Evolutionary conservation across 345 rosid species (phyloP), one percentile per base, ranked within the genome.

Genomic region (Citrus australasica): DNA sequence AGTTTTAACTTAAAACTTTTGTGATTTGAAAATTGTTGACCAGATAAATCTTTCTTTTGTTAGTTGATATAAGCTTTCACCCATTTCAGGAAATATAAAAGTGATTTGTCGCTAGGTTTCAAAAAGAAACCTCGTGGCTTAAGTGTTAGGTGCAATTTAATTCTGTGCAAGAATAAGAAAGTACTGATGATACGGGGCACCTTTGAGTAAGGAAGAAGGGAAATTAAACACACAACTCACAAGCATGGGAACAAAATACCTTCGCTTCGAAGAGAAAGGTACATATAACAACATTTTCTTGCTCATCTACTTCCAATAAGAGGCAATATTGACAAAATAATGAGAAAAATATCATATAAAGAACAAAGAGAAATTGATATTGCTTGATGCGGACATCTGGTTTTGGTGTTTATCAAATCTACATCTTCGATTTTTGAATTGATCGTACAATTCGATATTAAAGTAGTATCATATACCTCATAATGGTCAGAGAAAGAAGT

Each of bases 191-290:
- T 16, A 32, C 37, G 33, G 30, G 56, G 9, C 53, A 79, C 60
- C 82, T 84, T 88, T 84, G 89, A 86, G 90, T 88, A 74, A 72
- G 70, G 73, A 78, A 81, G 75, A 88, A 85, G 90, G 76, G 78
- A 84, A 55, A 67, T 68, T 71, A 68, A 76, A 65, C 48, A 71
- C 17, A 46, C 17, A 59, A 28, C 19, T 74, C 19, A 55, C 35
- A 27, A 70, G 38, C 56, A 74, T 59, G 42, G 79, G 40, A 35
- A 46, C 71, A 78, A 73, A 56, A 48, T 82, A 75, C 80, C 90
- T 87, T 87, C 71, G 86, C 86, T 82, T 87, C 79, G 78, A 85
- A 87, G 90, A 84, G 78, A 87, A 80, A 70, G 81, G 40, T 46
- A 80, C 62, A 76, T 28, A 70, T 73, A 72, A 65, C 79, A 70